Conservation (phyloP, 306 rosid genomes). For the Herpetospermum pedunculosum region DNA sequence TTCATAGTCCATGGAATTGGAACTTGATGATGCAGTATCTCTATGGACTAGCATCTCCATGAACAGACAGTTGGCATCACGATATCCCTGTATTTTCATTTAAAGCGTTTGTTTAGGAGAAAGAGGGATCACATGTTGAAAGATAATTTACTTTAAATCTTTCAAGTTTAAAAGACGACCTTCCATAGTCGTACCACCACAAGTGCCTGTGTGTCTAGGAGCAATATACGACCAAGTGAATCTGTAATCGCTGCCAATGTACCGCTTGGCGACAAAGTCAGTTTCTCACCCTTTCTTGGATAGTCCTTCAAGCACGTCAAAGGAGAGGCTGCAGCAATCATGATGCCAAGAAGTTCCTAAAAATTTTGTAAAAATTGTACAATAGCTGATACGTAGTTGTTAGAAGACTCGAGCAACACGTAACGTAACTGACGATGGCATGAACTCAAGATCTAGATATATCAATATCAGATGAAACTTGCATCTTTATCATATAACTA, state of each 20-base stretch:
- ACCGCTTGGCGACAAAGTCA: slow-evolving; percentile 92
- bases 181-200: slow-evolving; percentile 98
- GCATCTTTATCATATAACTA: not conserved
- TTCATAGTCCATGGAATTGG: slow-evolving; percentile 50
- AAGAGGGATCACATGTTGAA: not conserved
- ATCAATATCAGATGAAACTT: not conserved
- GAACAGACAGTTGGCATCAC: slow-evolving; percentile 87
- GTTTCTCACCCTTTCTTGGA: slow-evolving; percentile 98
- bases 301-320: slow-evolving; percentile 82
- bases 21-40: slow-evolving; percentile 53
- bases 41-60: slow-evolving; percentile 87
- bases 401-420: not conserved
- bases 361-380: not conserved
- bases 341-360: slow-evolving; percentile 13
- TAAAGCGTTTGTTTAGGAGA: not conserved
- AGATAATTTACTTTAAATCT: not conserved
- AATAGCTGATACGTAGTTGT: slow-evolving; percentile 1
- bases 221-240: slow-evolving; percentile 95
- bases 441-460: not conserved
- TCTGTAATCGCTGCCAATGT: slow-evolving; percentile 94
- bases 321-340: slow-evolving; percentile 62
- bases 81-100: slow-evolving; percentile 55
- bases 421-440: not conserved
- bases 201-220: slow-evolving; percentile 91
- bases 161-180: slow-evolving; percentile 28